Base-by-base conservation (phyloP, 768 basidiomycete genomes). In the Hirschioporus abietinus region DNA sequence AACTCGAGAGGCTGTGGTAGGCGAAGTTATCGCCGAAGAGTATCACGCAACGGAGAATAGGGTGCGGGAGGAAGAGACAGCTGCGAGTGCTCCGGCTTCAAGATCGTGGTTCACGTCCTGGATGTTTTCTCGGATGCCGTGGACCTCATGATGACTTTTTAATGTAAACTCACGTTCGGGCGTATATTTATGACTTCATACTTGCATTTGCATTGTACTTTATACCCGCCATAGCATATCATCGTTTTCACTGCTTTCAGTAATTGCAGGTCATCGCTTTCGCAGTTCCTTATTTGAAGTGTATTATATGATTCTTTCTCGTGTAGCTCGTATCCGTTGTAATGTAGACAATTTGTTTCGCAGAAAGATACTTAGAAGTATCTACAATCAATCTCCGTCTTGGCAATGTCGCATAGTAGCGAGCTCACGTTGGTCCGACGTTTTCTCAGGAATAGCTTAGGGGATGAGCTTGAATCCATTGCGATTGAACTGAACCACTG, bases 1-100 rank as follows among this genome's bases (percentile, higher is more conserved):
- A 18, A 79, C 86, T 4, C 83, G 83, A 9, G 82, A 88, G 67
- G 90, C 89, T 10, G 87, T 91, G 58, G 79, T 84, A 63, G 82
- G 84, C 60, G 90, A 92, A 70, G 85, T 89, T 58, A 79, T 90
- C 57, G 88, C 85, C 52, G 90, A 92, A 73, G 90, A 91, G 75
- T 80, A 84, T 67, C 78, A 83, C 18, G 88, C 84, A 5, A 76
- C 84, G 27, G 79, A 80, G 35, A 80, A 85, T 69, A 78, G 84
- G 60, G 71, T 86, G 63, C 80, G 85, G 70, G 81, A 82, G 61
- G 89, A 90, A 74, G 76, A 84, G 70, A 79, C 78, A 10, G 83
- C 86, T 69, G 83, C 79, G 36, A 81, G 81, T 68, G 76, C 79
- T 24, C 78, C 76, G 65, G 76, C 76, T 27, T 78, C 79, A 35